Evolutionary conservation across 345 rosid genomes (phyloP), one percentile per base, ranked within the genome.

Genomic region (Hibiscus tridactylites): DNA sequence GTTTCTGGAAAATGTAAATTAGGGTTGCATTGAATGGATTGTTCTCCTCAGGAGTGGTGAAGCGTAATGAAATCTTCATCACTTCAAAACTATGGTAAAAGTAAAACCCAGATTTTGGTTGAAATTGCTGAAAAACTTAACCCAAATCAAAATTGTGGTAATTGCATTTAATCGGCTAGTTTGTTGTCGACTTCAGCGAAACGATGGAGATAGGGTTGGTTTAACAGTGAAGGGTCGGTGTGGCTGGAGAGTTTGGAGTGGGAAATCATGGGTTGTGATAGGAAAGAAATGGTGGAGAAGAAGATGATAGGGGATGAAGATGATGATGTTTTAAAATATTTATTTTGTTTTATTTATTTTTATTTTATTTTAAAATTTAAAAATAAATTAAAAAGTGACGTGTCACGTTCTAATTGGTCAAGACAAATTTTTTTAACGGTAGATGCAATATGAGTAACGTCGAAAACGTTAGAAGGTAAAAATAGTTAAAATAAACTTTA

Each of bases 101-200:
- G 86, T 85, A 80, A 54, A 54, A 28, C n/a, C 42, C 67, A 26
- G n/a, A 59, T 12, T 6, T 39, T 37, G 24, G 24, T 21, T 21
- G 24, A 21, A 21, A 21, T 21, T 21, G 24, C 24, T 21, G 21
- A 21, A 21, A 21, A 21, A 21, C 21, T 21, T 21, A 21, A 21
- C 24, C 24, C 24, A 21, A 21, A 21, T 21, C 24, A 21, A 21
- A 21, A 21, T 21, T 21, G 24, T 21, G 24, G 24, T 21, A 21
- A 21, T 21, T 21, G 24, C 24, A 21, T 21, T 21, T 21, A 21
- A 67, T 94, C 93, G n/a, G 96, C 98, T 2, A 90, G 80, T n/a
- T 47, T 68, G 77, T 85, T 84, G 16, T 82, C 96, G 52, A 90
- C 91, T 1, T 67, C 80, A 3, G 80, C 87, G 73, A 91, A 84